Evolutionary conservation across 2,329 filamentous ascomycete genomes (phyloP).

Genomic region (Fusarium abutilonis): DNA sequence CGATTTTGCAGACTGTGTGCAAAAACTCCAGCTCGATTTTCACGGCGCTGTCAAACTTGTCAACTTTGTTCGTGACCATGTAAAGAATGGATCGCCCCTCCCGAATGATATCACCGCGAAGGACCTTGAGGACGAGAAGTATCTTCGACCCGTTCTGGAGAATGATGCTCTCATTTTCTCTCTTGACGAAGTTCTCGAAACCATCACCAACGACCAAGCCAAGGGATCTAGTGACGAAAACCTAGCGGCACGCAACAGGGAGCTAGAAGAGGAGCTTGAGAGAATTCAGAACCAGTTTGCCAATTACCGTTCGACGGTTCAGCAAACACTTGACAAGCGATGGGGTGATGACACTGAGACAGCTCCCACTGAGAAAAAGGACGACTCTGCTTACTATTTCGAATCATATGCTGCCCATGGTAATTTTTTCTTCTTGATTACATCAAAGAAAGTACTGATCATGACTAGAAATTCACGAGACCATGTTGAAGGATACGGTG

Average conservation of each 20-base stretch:
- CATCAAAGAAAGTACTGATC: conserved; percentile 7
- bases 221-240: conserved; percentile 50
- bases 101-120: conserved; percentile 68
- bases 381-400: conserved; percentile 59
- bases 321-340: conserved; percentile 72
- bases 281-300: conserved; percentile 69
- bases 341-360: conserved; percentile 66
- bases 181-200: conserved; percentile 76
- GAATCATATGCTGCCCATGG: conserved; percentile 72
- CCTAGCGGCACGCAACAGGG: conserved; percentile 60
- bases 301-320: conserved; percentile 71
- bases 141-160: conserved; percentile 83
- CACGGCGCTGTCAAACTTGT: conserved; percentile 78
- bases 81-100: conserved; percentile 56
- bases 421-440: conserved; percentile 49
- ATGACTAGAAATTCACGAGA: conserved; percentile 82
- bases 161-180: conserved; percentile 91
- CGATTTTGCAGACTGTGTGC: conserved; percentile 70
- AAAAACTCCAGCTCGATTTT: conserved; percentile 72
- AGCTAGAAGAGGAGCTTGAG: conserved; percentile 70
- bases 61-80: conserved; percentile 69
- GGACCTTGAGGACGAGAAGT: conserved; percentile 80
- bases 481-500: conserved; percentile 91
- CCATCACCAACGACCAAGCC: conserved; percentile 53
- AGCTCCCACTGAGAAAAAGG: conserved; percentile 46